These are phyloP conservation scores for Pterocarpus santalinus DNA, from an alignment of 306 rosid genomes.

Conservation along the genomic window DNA sequence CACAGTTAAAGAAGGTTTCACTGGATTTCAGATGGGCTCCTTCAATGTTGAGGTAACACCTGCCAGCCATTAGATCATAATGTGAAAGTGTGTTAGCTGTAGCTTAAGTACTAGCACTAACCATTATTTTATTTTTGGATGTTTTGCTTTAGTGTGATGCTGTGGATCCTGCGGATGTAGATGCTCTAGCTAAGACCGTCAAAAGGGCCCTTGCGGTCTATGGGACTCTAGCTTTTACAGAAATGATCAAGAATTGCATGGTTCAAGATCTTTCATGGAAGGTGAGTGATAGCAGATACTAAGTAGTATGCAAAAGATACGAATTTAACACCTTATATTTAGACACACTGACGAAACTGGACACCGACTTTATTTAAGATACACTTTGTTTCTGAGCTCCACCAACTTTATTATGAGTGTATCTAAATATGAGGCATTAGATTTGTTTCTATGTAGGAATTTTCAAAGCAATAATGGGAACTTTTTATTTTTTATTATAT, in stretches of 20 bases:
- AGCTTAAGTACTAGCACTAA: constrained; percentile 29
- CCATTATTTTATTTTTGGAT: constrained; percentile 5
- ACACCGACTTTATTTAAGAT: too few species aligned
- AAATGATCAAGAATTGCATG: constrained; percentile 77
- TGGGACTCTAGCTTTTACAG: constrained; percentile 67
- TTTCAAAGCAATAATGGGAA: not conserved
- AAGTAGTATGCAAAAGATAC: not conserved
- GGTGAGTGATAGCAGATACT: constrained; percentile 56
- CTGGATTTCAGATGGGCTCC: constrained; percentile 90
- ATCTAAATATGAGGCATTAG: not conserved
- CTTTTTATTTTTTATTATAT: too few species aligned
- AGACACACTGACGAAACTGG: not conserved
- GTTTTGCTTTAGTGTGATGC: constrained; percentile 68
- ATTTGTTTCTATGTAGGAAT: not conserved
- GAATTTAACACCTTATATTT: too few species aligned
- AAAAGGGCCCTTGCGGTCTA: constrained; percentile 59
- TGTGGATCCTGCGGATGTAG: constrained; percentile 73
- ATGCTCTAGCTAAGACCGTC: constrained; percentile 64
- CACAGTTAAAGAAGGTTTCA: constrained; percentile 84
- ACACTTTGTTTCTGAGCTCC: not conserved
- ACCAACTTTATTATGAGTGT: too few species aligned
- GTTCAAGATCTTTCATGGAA: constrained; percentile 89
- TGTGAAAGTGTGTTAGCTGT: not conserved
- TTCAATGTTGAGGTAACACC: constrained; percentile 79
- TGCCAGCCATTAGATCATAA: constrained; percentile 1